Evolutionary conservation across 148 eudicot genomes (phyloP), one percentile per base, ranked within the genome.

Genomic region (Vaccinium darrowii): DNA sequence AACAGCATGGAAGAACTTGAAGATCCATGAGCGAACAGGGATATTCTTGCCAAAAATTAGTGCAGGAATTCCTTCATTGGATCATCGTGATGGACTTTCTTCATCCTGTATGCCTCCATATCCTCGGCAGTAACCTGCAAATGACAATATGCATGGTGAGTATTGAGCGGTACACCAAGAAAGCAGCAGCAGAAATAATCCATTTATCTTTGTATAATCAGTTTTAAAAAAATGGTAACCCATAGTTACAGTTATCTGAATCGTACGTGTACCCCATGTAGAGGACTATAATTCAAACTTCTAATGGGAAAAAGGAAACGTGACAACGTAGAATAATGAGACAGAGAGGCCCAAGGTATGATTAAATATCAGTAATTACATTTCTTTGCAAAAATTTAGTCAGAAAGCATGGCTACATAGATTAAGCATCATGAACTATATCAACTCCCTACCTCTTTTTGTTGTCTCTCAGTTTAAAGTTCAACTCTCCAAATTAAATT

Each of bases 71-170:
- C 98, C 81, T 88, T 96, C 98, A 94, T 94, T 43, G 98, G 98
- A 85, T 96, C 97, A 54, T 96, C 95, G 21, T 91, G 95, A 82
- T 91, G 98, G 25, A 92, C 50, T 87, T 86, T 94, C 93, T 94
- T 94, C 98, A 96, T 92, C 85, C 94, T 88, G 82, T 90, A 96
- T 1, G 98, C 98, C 87, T 96, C 98, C 99, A 96, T 96, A 50
- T 96, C 92, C 88, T 96, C 98, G 0, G 91, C 88, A 0, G 97
- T 96, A 54, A 96, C 93, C 92, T 91, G 86, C 25, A 88, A 69
- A 57, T 49, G 25, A 50, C 56, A 18, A 13, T 9, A 12, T 73
- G 30, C 23, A 33, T 54, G 18, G 57, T 80, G 51, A 80, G 13
- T 8, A 65, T 3, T 23, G 33, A 27, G 36, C 58, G 3, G 39